Percentiles rank a stretch among this genome's conserved stretches.
Conservation (phyloP, 352 stramenopile species). For the Phytopythium chamaehyphon region DNA sequence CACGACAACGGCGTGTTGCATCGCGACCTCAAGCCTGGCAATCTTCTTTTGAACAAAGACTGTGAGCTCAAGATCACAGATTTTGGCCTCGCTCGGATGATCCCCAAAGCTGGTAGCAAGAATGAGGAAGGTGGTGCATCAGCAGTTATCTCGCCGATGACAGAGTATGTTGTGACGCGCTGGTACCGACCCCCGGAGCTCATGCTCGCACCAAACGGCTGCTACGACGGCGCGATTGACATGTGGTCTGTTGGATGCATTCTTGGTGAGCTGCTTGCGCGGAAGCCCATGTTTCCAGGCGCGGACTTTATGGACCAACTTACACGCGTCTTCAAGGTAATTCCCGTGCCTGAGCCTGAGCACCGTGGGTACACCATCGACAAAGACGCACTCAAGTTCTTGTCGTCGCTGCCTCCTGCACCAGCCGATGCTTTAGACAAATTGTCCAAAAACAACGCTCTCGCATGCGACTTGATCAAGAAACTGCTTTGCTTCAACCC, state of each 20-base stretch:
- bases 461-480: constrained; percentile 79
- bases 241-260: constrained; percentile 92
- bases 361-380: constrained; percentile 70
- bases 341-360: constrained; percentile 63
- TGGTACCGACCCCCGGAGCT: constrained; percentile 92
- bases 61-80: constrained; percentile 93
- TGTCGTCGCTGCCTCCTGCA: constrained; percentile 62
- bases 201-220: constrained; percentile 88
- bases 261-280: constrained; percentile 86
- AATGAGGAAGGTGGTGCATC: constrained; percentile 13
- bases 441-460: constrained; percentile 38
- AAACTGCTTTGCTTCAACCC: constrained; percentile 91
- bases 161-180: constrained; percentile 88
- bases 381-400: constrained; percentile 81
- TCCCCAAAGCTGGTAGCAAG: constrained; percentile 39
- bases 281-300: constrained; percentile 75
- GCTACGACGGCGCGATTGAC: constrained; percentile 85
- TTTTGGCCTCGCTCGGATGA: constrained; percentile 91
- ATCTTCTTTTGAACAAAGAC: constrained; percentile 90
- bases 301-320: constrained; percentile 87
- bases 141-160: constrained; percentile 66
- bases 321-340: constrained; percentile 72
- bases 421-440: constrained; percentile 52
- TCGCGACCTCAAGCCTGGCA: constrained; percentile 94
- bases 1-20: constrained; percentile 93